Evolutionary conservation across 202 grass and related monocot species (phyloP).

Genomic region (Dendrocalamus latiflorus): DNA sequence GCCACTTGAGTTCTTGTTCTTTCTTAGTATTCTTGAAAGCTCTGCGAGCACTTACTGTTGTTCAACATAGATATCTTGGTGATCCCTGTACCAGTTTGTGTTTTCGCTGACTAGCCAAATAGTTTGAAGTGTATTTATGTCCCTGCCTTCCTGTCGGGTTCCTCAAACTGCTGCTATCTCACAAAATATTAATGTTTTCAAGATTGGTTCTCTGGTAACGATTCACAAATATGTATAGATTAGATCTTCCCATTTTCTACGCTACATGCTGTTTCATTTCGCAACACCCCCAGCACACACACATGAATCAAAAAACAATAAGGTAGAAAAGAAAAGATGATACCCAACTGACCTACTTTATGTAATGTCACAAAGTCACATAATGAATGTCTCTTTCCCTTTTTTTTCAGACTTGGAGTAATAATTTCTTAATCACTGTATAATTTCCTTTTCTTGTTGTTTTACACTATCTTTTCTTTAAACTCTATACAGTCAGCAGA

Average conservation of each 20-base stretch:
- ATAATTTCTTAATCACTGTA: background rate
- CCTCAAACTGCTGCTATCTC: background rate
- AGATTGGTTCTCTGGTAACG: background rate
- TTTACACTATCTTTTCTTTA: constrained; percentile 31
- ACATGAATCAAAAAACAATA: no score
- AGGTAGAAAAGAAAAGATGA: background rate
- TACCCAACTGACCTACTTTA: background rate
- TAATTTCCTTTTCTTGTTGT: background rate
- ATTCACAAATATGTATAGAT: background rate
- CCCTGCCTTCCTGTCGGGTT: background rate
- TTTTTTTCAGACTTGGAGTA: background rate
- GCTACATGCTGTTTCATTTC: background rate
- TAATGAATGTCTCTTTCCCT: background rate
- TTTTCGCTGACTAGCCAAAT: background rate
- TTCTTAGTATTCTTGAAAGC: background rate
- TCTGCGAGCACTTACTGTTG: background rate
- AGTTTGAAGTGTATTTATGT: background rate
- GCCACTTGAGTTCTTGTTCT: background rate
- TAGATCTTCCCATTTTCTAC: background rate
- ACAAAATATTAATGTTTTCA: background rate
- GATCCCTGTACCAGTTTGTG: background rate
- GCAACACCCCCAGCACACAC: no score
- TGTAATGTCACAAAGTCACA: no score
- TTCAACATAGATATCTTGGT: background rate
- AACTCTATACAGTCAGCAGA: constrained; percentile 74